These are phyloP conservation scores for Talaromyces islandicus DNA, from an alignment of 2,329 filamentous ascomycete species.

Conservation along the genomic window DNA sequence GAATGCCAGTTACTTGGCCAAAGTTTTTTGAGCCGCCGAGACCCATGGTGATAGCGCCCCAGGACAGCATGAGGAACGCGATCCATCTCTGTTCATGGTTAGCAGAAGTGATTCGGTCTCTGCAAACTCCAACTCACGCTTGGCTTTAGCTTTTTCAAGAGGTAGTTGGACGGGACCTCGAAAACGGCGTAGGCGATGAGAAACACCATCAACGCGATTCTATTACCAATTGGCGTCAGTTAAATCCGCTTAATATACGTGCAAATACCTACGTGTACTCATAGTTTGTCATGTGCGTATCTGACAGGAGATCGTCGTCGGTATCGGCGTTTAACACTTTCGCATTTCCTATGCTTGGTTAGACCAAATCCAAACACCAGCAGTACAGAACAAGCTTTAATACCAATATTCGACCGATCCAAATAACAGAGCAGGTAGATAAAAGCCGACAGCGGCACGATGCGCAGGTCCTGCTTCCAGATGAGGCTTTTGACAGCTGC, in stretches of 20 bases:
- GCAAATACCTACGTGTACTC: slow-evolving; percentile 48
- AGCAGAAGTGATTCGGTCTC: neutral
- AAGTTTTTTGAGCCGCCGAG: slow-evolving; percentile 41
- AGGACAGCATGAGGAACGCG: slow-evolving; percentile 45
- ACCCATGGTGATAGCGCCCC: slow-evolving; percentile 45
- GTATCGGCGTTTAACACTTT: slow-evolving; percentile 59
- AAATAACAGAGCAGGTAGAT: slow-evolving; percentile 66
- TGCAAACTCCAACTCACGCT: slow-evolving; percentile 25
- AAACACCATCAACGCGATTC: slow-evolving; percentile 44
- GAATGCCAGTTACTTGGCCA: slow-evolving; percentile 38
- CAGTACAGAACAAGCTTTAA: neutral
- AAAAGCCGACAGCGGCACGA: slow-evolving; percentile 56
- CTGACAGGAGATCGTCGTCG: slow-evolving; percentile 56
- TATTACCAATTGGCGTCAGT: slow-evolving; percentile 13
- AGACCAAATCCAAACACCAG: neutral
- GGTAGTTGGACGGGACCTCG: slow-evolving; percentile 46
- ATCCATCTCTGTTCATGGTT: slow-evolving; percentile 36
- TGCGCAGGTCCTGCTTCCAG: slow-evolving; percentile 57
- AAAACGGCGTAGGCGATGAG: slow-evolving; percentile 45
- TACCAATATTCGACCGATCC: slow-evolving; percentile 62
- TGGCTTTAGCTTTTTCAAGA: slow-evolving; percentile 43
- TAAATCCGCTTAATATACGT: neutral
- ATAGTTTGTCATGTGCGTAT: slow-evolving; percentile 56
- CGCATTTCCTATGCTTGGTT: slow-evolving; percentile 44
- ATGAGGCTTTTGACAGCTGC: slow-evolving; percentile 29